Evolutionary conservation across 805 yeast species (phyloP), one percentile per base, ranked within the genome.

Genomic region (Candida ascalaphidarum): DNA sequence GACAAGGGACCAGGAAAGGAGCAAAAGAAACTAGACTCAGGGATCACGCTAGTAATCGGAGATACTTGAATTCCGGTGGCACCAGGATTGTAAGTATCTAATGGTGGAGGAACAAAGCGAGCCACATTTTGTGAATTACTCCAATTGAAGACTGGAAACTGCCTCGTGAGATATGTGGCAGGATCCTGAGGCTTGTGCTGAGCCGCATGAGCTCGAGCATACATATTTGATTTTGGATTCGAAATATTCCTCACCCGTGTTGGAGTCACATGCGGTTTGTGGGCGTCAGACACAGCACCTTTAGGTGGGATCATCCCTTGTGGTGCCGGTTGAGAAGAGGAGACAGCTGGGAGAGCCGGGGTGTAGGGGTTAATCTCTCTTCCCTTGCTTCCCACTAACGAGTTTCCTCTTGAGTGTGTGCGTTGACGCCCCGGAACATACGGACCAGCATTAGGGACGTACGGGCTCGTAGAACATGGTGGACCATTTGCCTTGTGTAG

Each of bases 71-170:
- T 41, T 2, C 40, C 41, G 12, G 48, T 43, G 22, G 42, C 41
- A 8, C 50, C 44, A 27, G 43, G 49, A 10, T 54, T 56, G 34
- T 50, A 58, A n/a, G 55, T 52, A 40, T 51, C 46, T 56, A 16
- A 73, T 12, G 31, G 30, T n/a, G 30, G 33, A 5, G 64, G 63
- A 11, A 54, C 39, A 28, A 61, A 41, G 13, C 33, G 31, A 1
- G 43, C 53, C 3, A 49, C 49, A n/a, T 44, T 48, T 17, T 46
- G 49, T 2, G 61, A 49, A 17, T 39, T 34, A 28, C 58, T 50
- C 81, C 92, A 85, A 33, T 68, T 63, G 47, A 83, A 80, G 19
- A 85, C 46, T 0, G 95, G 94, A 53, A 80, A 81, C 46, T 82
- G 94, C 30, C 81, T 63, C 26, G 58, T 52, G 14, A 64, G 51